These are phyloP conservation scores for Nectriaceae sp. DNA, from an alignment of 2,329 filamentous ascomycete species.

Conservation along the genomic window DNA sequence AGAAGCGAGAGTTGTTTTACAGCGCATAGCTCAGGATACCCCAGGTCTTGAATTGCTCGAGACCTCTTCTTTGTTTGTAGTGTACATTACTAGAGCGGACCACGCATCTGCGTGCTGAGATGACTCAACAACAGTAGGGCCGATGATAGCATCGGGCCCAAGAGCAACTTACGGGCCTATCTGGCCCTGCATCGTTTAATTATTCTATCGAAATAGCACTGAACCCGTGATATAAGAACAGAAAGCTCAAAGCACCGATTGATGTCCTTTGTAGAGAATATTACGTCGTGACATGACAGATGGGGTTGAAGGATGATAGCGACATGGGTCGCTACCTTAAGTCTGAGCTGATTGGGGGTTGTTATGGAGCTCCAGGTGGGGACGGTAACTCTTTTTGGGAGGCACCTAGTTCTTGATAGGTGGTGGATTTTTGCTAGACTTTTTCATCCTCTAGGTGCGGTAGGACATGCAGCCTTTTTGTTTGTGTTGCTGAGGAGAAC, in stretches of 20 bases:
- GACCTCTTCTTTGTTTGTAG: neutral
- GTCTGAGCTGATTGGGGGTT: no score
- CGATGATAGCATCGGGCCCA: neutral
- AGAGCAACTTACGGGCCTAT: conserved; percentile 7
- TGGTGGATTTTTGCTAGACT: neutral
- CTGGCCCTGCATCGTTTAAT: conserved; percentile 3
- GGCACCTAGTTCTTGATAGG: neutral
- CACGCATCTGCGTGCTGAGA: neutral
- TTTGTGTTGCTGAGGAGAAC: neutral
- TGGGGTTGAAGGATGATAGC: no score
- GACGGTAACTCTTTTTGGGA: neutral
- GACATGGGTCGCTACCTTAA: no score
- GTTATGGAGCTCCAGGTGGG: no score
- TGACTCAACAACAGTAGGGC: no score
- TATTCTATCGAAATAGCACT: conserved; percentile 2
- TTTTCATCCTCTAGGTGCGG: neutral
- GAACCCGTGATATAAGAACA: no score
- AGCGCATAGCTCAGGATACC: conserved; percentile 3
- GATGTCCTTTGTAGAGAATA: no score
- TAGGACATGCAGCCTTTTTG: neutral
- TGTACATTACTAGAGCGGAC: neutral
- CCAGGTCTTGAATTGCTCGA: neutral
- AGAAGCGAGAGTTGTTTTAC: conserved; percentile 2
- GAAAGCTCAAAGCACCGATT: no score
- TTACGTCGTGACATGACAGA: no score